Conservation (phyloP, 352 stramenopile genomes). For the Globisporangium megalacanthum region DNA sequence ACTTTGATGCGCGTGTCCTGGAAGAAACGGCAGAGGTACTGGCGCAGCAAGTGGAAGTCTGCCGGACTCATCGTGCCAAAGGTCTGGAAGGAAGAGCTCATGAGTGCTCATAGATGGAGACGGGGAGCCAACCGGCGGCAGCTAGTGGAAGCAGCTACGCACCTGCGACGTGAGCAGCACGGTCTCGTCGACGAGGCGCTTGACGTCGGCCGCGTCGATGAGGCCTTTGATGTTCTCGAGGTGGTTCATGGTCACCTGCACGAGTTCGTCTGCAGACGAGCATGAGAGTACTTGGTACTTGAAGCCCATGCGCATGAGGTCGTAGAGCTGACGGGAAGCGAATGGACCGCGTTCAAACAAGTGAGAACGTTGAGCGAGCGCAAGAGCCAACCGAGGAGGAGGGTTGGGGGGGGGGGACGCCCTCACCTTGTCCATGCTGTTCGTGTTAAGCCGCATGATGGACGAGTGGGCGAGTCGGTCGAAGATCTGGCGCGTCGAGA, state of each 20-base stretch:
- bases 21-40: conserved; percentile 87
- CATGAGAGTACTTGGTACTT: conserved; percentile 89
- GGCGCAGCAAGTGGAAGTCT: conserved; percentile 80
- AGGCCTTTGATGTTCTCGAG: conserved; percentile 70
- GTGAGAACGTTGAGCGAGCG: background rate
- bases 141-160: background rate
- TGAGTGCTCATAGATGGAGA: background rate
- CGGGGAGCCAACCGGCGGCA: background rate
- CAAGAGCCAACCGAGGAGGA: too few species aligned
- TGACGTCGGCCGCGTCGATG: conserved; percentile 58
- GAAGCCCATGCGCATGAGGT: conserved; percentile 95
- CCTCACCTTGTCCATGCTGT: conserved; percentile 89
- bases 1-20: conserved; percentile 90
- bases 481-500: conserved; percentile 89
- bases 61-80: conserved; percentile 63
- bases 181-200: conserved; percentile 68
- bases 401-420: too few species aligned
- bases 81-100: conserved; percentile 12
- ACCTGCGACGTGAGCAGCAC: conserved; percentile 69
- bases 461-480: conserved; percentile 89
- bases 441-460: conserved; percentile 93
- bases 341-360: background rate
- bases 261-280: conserved; percentile 76
- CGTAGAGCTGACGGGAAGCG: conserved; percentile 60
- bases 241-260: conserved; percentile 88